These are phyloP conservation scores for Chlorophyllum brunneum DNA, from an alignment of 768 basidiomycete genomes.

Conservation along the genomic window DNA sequence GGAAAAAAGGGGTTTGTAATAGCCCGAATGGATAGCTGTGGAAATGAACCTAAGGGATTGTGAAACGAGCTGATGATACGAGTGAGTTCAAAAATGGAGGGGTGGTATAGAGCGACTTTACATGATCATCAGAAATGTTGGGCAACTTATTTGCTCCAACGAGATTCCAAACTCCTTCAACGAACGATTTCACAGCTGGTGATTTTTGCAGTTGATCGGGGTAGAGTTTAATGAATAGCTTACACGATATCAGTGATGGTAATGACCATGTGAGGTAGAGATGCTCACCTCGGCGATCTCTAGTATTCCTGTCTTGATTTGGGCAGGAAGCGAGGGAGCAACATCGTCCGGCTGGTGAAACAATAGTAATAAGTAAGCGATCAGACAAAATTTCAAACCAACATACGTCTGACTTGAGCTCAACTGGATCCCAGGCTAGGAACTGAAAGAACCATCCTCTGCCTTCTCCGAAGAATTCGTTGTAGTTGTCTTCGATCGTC, in stretches of 20 bases:
- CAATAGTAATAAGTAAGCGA: neutral
- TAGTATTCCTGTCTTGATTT: conserved; percentile 84
- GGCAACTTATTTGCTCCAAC: conserved; percentile 69
- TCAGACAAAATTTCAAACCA: neutral
- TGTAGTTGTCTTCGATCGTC: conserved; percentile 84
- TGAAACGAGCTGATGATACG: conserved; percentile 64
- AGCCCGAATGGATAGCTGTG: conserved; percentile 84
- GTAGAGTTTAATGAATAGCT: conserved; percentile 83
- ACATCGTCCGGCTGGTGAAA: conserved; percentile 66
- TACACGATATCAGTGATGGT: conserved; percentile 2
- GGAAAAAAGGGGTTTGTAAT: conserved; percentile 79
- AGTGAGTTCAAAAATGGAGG: neutral
- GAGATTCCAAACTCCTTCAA: conserved; percentile 88
- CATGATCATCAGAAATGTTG: conserved; percentile 71
- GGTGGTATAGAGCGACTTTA: conserved; percentile 29
- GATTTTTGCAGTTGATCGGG: conserved; percentile 70
- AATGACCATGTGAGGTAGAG: neutral
- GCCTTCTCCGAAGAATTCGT: conserved; percentile 72
- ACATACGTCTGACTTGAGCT: conserved; percentile 69
- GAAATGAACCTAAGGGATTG: conserved; percentile 90
- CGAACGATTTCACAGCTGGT: conserved; percentile 64
- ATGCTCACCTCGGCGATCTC: conserved; percentile 80
- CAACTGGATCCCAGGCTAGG: conserved; percentile 71
- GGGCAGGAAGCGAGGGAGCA: conserved; percentile 81
- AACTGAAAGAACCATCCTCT: conserved; percentile 78